Evolutionary conservation across 2,329 filamentous ascomycete genomes (phyloP).

Genomic region (Penicillium freii): DNA sequence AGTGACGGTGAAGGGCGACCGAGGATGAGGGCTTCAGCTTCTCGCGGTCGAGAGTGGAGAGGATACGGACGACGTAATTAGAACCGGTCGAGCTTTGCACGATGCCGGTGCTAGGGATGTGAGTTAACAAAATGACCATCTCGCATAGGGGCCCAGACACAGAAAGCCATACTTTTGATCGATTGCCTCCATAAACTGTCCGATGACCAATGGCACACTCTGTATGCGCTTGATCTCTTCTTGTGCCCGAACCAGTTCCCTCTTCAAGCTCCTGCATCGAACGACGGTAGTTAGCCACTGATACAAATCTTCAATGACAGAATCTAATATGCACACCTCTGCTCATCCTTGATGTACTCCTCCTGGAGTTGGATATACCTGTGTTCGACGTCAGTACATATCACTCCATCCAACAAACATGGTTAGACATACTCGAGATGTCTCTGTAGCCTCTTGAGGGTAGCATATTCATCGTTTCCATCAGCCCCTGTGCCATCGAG

Average conservation of each 20-base stretch:
- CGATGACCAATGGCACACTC: conserved; percentile 95
- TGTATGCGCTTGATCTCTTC: conserved; percentile 99
- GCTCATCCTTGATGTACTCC: conserved; percentile 99
- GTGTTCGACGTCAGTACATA: conserved; percentile 23
- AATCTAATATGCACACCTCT: conserved; percentile 59
- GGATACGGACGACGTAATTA: conserved; percentile 97
- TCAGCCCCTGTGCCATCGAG: conserved; percentile 81
- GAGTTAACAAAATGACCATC: conserved; percentile 9
- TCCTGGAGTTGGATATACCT: conserved; percentile 96
- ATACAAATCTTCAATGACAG: background rate
- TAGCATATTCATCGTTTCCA: conserved; percentile 87
- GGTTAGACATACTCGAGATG: conserved; percentile 74
- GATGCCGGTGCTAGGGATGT: conserved; percentile 74
- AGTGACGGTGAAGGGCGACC: conserved; percentile 95
- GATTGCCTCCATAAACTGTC: conserved; percentile 99
- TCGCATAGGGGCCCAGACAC: background rate
- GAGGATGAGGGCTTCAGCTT: conserved; percentile 97
- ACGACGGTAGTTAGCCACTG: conserved; percentile 11
- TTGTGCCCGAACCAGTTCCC: conserved; percentile 93
- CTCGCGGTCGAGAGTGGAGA: conserved; percentile 97
- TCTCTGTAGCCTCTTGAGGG: conserved; percentile 92
- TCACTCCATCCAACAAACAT: conserved; percentile 1
- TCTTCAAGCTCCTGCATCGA: conserved; percentile 75
- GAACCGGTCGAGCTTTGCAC: conserved; percentile 97
- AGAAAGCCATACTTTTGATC: conserved; percentile 78